Evolutionary conservation across 176 grass and related monocot species (phyloP).

Genomic region (Avena sativa): DNA sequence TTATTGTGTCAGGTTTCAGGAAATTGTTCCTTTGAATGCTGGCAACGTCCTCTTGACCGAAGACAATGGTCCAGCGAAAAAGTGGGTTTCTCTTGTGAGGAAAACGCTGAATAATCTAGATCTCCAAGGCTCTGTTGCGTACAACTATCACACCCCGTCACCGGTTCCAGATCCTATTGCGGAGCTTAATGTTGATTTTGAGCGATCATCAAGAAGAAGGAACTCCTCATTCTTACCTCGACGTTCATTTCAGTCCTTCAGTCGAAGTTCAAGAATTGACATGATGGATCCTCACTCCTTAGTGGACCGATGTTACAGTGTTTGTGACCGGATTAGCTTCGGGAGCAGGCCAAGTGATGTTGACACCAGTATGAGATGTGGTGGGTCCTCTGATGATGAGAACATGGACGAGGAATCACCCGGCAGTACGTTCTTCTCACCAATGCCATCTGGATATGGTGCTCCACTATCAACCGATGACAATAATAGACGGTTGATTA

Average conservation of each 20-base stretch:
- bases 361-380: constrained; percentile 79
- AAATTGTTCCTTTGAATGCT: constrained; percentile 96
- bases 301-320: constrained; percentile 83
- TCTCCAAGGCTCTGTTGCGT: constrained; percentile 53
- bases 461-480: constrained; percentile 59
- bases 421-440: constrained; percentile 68
- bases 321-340: constrained; percentile 86
- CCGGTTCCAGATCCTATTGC: constrained; percentile 73
- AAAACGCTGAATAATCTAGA: constrained; percentile 75
- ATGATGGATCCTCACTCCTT: constrained; percentile 67
- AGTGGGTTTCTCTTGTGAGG: constrained; percentile 84
- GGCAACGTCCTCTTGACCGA: constrained; percentile 81
- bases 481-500: constrained; percentile 42
- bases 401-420: constrained; percentile 86
- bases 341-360: constrained; percentile 75
- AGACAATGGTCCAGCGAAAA: constrained; percentile 81
- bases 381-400: constrained; percentile 89
- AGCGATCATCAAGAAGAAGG: constrained; percentile 60
- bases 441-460: constrained; percentile 69
- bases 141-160: constrained; percentile 73
- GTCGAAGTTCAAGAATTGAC: constrained; percentile 71
- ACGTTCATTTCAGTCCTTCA: constrained; percentile 75
- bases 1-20: constrained; percentile 74
- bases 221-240: constrained; percentile 79
- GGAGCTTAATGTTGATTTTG: constrained; percentile 90